Evolutionary conservation across 2,329 filamentous ascomycete species (phyloP), one percentile per base, ranked within the genome.

Genomic region (Aspergillus sp.): DNA sequence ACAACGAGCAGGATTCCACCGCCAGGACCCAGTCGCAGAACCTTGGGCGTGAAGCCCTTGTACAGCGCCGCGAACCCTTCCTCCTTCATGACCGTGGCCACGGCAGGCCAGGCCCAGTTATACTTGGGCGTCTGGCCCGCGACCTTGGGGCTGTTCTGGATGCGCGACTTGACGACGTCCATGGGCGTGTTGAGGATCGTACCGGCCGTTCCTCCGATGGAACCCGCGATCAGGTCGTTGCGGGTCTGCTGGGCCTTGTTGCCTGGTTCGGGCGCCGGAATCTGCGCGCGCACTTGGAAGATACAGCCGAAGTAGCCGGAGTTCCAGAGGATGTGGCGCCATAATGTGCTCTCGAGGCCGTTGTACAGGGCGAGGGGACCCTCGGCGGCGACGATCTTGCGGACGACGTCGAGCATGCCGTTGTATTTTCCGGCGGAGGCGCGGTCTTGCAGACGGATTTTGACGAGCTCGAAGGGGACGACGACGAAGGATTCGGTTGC

Each of bases 21-120:
- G 67, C 85, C 89, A 27, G 89, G 89, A 60, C 88, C 86, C 64
- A 89, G 74, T 78, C 90, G 82, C 62, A 96, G 81, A 37, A 97
- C 95, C 85, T 99, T 99, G 66, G 95, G 95, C 62, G 95, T 72
- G 84, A 99, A 99, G 15, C 95, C 95, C 84, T 98, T 99, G 84
- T 99, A 99, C 59, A 99, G 81, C 40, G 95, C 95, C 48, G 77
- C 79, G 73, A 96, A 93, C 5, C 95, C 95, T 78, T 99, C 95
- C 79, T 99, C 95, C 79, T 86, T 91, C 78, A 91, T 87, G 60
- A 99, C 91, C 7, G 90, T 95, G 56, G 84, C 88, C 51, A 97
- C 82, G 21, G 91, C 87, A 47, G 91, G 90, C 85, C 88, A 96
- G 33, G 95, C 95, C 95, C 95, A 99, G 85, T 98, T 97, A 82